These are phyloP conservation scores for Graphilbum sp. DNA, from an alignment of 2,329 filamentous ascomycete genomes.

Conservation along the genomic window DNA sequence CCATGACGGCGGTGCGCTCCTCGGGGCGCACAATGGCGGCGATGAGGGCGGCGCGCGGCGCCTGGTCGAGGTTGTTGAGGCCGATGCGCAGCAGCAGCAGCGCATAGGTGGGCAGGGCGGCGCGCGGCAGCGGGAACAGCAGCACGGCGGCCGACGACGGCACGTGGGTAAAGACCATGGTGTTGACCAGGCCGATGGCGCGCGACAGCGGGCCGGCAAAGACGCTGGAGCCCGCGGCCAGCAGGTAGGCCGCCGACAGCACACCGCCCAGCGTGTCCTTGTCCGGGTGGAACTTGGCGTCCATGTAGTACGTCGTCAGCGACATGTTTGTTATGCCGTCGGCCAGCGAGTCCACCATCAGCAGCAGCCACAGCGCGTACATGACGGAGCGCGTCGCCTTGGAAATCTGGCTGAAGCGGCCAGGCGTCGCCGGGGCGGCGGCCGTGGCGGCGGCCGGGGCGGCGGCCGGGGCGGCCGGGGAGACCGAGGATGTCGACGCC, in stretches of 20 bases:
- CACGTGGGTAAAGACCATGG: slow-evolving; percentile 46
- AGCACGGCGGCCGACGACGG: slow-evolving; percentile 46
- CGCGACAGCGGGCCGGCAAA: slow-evolving; percentile 42
- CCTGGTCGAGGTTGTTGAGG: slow-evolving; percentile 55
- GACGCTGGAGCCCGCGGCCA: slow-evolving; percentile 34
- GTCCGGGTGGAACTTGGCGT: slow-evolving; percentile 34
- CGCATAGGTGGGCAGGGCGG: slow-evolving; percentile 32
- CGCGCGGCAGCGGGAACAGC: slow-evolving; percentile 38
- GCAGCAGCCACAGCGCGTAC: slow-evolving; percentile 47
- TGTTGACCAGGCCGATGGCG: slow-evolving; percentile 44
- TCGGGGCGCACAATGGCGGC: slow-evolving; percentile 47
- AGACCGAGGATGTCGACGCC: slow-evolving; percentile 7
- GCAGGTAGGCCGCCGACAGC: slow-evolving; percentile 34
- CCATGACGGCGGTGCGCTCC: slow-evolving; percentile 55
- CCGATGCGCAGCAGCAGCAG: slow-evolving; percentile 43
- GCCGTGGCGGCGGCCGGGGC: slow-evolving; percentile 3
- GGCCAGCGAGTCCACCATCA: slow-evolving; percentile 46
- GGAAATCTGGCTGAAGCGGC: slow-evolving; percentile 38
- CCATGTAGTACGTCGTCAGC: slow-evolving; percentile 41
- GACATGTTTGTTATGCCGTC: slow-evolving; percentile 48
- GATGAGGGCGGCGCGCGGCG: slow-evolving; percentile 48
- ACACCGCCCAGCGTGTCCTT: slow-evolving; percentile 46
- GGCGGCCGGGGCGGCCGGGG: slow-evolving; percentile 7
- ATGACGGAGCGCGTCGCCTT: slow-evolving; percentile 38
- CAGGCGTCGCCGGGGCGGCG: slow-evolving; percentile 7